Conservation (phyloP, 208 protist genomes). For the Leishmania lainsoni region DNA sequence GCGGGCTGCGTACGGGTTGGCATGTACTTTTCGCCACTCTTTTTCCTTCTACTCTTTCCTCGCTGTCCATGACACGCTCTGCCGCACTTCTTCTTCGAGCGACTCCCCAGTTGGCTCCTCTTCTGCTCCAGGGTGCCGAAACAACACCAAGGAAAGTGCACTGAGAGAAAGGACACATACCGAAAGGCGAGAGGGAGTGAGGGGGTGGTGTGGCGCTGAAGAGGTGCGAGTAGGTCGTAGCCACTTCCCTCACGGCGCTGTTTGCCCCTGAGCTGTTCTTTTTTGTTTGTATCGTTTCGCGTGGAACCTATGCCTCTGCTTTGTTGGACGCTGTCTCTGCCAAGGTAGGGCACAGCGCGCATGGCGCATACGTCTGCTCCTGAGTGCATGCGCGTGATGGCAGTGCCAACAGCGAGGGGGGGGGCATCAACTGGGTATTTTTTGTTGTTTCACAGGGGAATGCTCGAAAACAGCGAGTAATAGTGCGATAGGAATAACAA, state of each 20-base stretch:
- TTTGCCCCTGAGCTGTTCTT: background rate
- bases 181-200: background rate
- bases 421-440: background rate
- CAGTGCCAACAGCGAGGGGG: background rate
- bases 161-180: no score
- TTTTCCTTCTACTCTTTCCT: background rate
- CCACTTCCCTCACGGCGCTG: background rate
- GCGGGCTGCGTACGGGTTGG: background rate
- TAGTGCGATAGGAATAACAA: background rate
- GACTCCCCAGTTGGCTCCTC: background rate
- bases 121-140: background rate
- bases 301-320: background rate
- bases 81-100: background rate
- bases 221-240: background rate
- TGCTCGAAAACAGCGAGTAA: background rate
- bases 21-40: background rate
- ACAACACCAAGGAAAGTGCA: background rate
- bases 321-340: background rate
- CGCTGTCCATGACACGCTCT: background rate
- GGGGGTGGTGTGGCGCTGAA: background rate
- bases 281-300: background rate
- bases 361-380: background rate
- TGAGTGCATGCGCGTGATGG: background rate
- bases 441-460: background rate
- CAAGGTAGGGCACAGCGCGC: background rate